These are phyloP conservation scores for Rhizopogon salebrosus DNA, from an alignment of 768 basidiomycete species.

Conservation along the genomic window DNA sequence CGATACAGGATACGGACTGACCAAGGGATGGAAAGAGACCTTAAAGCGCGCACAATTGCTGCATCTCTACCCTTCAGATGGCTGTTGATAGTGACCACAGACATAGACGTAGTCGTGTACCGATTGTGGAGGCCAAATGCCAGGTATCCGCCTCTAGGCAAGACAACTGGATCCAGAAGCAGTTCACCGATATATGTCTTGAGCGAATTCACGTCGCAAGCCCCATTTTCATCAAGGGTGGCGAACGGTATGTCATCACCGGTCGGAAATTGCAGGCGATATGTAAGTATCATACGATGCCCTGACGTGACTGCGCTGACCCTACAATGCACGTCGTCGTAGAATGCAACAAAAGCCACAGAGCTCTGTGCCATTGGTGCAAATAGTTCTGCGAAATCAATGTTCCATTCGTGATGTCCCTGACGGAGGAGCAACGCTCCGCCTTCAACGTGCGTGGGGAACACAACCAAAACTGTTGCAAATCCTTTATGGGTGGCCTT, in stretches of 20 bases:
- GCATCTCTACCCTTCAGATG: constrained; percentile 3
- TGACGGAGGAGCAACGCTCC: constrained; percentile 38
- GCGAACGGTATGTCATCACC: constrained; percentile 33
- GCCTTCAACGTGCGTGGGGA: constrained; percentile 42
- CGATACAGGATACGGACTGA: constrained; percentile 2
- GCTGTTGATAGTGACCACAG: constrained; percentile 7
- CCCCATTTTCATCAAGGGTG: neutral
- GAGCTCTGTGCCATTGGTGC: constrained; percentile 1
- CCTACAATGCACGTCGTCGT: constrained; percentile 41
- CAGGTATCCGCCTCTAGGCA: constrained; percentile 35
- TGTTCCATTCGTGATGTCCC: constrained; percentile 27
- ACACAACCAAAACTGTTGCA: constrained; percentile 47
- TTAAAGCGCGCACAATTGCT: neutral
- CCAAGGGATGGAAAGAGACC: constrained; percentile 2
- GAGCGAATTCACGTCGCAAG: neutral
- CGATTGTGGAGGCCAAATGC: constrained; percentile 34
- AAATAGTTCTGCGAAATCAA: constrained; percentile 30
- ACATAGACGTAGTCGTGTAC: constrained; percentile 22
- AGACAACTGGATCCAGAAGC: constrained; percentile 26
- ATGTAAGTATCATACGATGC: constrained; percentile 39
- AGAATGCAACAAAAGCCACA: constrained; percentile 38
- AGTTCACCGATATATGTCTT: constrained; percentile 13
- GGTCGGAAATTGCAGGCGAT: constrained; percentile 31
- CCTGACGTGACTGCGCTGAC: constrained; percentile 36
- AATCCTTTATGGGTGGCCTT: constrained; percentile 43